Conservation (phyloP, 495 filamentous ascomycete species). For the Bathelium albidoporum region DNA sequence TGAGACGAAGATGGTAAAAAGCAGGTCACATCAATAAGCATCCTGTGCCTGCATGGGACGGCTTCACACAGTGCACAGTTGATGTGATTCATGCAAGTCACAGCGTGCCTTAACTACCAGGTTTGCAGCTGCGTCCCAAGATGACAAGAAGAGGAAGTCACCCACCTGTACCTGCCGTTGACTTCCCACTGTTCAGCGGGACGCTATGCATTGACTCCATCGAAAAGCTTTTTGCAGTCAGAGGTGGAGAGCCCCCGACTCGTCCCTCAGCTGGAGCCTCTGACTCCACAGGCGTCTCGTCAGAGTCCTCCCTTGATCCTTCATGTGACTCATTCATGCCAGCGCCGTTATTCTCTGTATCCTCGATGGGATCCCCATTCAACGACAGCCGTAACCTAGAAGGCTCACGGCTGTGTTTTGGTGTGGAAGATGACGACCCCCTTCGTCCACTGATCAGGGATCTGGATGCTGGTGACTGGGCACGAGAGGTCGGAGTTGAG, state of each 20-base stretch:
- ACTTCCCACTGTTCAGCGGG: background rate
- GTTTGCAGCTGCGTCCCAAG: background rate
- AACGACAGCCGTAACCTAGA: background rate
- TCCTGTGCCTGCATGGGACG: too few species aligned
- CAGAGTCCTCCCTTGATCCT: background rate
- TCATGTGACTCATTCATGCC: background rate
- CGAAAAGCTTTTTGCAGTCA: slow-evolving; percentile 1
- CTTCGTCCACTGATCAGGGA: slow-evolving; percentile 12
- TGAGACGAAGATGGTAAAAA: background rate
- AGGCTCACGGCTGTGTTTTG: slow-evolving; percentile 10
- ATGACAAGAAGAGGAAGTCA: background rate
- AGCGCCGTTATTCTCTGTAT: background rate
- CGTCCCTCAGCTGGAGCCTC: background rate
- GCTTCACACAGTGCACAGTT: too few species aligned
- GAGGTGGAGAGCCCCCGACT: background rate
- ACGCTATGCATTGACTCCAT: slow-evolving; percentile 2
- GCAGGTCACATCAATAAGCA: too few species aligned
- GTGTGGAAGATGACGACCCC: slow-evolving; percentile 20
- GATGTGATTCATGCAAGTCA: background rate
- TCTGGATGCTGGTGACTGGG: slow-evolving; percentile 2
- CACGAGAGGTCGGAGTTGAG: slow-evolving; percentile 11
- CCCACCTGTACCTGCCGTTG: slow-evolving; percentile 1
- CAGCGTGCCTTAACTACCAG: background rate
- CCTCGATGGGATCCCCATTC: background rate
- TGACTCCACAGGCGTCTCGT: background rate